Conservation (phyloP, 2,329 filamentous ascomycete species). For the Rutstroemia sydowiana region DNA sequence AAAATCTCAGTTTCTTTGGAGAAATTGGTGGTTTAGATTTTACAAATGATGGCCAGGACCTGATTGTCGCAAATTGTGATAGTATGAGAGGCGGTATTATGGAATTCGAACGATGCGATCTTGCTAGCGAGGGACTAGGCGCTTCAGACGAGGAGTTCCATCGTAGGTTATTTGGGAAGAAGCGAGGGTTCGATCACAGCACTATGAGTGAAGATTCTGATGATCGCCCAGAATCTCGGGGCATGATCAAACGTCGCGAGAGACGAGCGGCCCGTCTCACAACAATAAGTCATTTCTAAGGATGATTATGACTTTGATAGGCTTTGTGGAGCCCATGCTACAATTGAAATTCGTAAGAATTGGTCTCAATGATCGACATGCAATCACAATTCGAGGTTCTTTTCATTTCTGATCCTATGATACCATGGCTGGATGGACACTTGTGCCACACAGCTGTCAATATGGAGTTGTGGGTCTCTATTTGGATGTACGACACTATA, state of each 20-base stretch:
- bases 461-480: too few species aligned
- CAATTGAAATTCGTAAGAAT: too few species aligned
- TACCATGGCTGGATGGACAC: too few species aligned
- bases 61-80: slow-evolving; percentile 65
- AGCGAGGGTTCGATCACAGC: not conserved
- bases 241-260: slow-evolving; percentile 8
- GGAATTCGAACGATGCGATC: slow-evolving; percentile 29
- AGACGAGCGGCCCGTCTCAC: slow-evolving; percentile 1
- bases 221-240: not conserved
- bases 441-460: too few species aligned
- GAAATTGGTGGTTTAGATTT: slow-evolving; percentile 65
- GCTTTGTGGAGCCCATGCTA: not conserved
- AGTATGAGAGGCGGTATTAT: slow-evolving; percentile 51
- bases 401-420: not conserved
- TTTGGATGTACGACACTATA: too few species aligned
- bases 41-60: slow-evolving; percentile 56
- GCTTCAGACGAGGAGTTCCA: slow-evolving; percentile 1
- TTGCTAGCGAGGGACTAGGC: slow-evolving; percentile 15
- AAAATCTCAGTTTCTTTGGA: slow-evolving; percentile 68
- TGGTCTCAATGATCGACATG: too few species aligned
- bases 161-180: not conserved
- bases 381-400: too few species aligned
- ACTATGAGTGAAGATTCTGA: not conserved
- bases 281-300: not conserved
- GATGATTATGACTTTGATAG: not conserved